A percentile compares a stretch with the other conserved stretches of the same genome.
These are phyloP conservation scores for Vigna hirtella DNA, from an alignment of 306 rosid genomes.

Conservation along the genomic window DNA sequence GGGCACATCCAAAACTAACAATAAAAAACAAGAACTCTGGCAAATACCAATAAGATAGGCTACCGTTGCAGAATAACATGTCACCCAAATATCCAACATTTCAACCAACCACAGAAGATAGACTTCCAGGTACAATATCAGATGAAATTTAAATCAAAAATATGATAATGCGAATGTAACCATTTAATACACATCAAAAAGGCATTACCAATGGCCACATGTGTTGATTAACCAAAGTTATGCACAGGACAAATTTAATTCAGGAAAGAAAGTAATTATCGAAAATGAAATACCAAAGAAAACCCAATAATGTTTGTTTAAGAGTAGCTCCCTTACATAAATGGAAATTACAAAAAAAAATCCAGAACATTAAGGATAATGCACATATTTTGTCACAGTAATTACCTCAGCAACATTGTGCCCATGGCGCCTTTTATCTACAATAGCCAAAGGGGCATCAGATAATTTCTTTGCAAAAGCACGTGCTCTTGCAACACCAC, in stretches of 20 bases:
- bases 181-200: background rate
- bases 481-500: slow-evolving; percentile 99
- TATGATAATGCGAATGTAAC: background rate
- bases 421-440: slow-evolving; percentile 95
- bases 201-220: slow-evolving; percentile 1
- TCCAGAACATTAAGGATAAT: background rate
- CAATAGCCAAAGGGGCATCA: slow-evolving; percentile 97
- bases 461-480: slow-evolving; percentile 95
- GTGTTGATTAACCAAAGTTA: background rate
- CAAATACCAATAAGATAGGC: background rate
- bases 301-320: background rate
- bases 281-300: slow-evolving; percentile 3
- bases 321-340: background rate
- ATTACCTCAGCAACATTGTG: slow-evolving; percentile 95
- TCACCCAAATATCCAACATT: background rate
- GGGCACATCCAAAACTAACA: slow-evolving; percentile 2
- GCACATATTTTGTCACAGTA: slow-evolving; percentile 6
- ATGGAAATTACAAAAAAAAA: slow-evolving; percentile 35
- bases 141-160: background rate
- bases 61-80: background rate
- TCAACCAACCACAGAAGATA: background rate
- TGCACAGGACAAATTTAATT: background rate
- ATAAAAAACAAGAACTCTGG: background rate
- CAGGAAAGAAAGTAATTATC: background rate
- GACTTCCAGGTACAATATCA: background rate